Percentiles rank a stretch among this genome's conserved stretches.
Evolutionary conservation across 1,284 basidiomycete genomes (phyloP).

Genomic region (Ustilago vetiveriae): DNA sequence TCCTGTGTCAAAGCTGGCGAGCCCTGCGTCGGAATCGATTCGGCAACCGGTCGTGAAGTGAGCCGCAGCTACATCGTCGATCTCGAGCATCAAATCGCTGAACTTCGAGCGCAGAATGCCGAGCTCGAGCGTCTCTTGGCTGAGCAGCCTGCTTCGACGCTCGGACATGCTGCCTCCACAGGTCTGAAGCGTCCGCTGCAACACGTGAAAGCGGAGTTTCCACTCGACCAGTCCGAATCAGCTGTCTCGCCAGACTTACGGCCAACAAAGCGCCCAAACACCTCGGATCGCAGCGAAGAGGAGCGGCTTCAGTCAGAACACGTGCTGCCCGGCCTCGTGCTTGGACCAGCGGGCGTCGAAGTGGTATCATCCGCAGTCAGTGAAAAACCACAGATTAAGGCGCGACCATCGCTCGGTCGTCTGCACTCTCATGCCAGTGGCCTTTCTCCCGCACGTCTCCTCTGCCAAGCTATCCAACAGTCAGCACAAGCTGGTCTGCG

Average conservation of each 20-base stretch:
- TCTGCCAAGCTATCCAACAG: slow-evolving; percentile 49
- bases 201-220: slow-evolving; percentile 33
- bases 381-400: not conserved
- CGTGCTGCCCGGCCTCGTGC: slow-evolving; percentile 25
- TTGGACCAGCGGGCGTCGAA: slow-evolving; percentile 34
- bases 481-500: slow-evolving; percentile 42
- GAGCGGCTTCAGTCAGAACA: not conserved
- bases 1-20: slow-evolving; percentile 50
- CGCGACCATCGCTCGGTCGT: slow-evolving; percentile 24
- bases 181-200: slow-evolving; percentile 31
- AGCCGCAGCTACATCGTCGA: slow-evolving; percentile 49
- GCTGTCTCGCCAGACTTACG: slow-evolving; percentile 15
- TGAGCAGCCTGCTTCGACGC: slow-evolving; percentile 6
- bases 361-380: slow-evolving; percentile 3
- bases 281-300: slow-evolving; percentile 10
- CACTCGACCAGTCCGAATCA: slow-evolving; percentile 19
- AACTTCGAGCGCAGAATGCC: slow-evolving; percentile 35
- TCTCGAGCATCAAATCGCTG: slow-evolving; percentile 39
- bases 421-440: slow-evolving; percentile 44
- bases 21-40: slow-evolving; percentile 46
- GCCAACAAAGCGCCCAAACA: slow-evolving; percentile 19
- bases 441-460: slow-evolving; percentile 41
- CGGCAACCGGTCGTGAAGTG: slow-evolving; percentile 46
- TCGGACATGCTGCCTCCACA: slow-evolving; percentile 1
- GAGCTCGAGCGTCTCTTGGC: slow-evolving; percentile 33